Base-by-base conservation (phyloP, 2,329 filamentous ascomycete genomes). In the Sporothrix globosa region DNA sequence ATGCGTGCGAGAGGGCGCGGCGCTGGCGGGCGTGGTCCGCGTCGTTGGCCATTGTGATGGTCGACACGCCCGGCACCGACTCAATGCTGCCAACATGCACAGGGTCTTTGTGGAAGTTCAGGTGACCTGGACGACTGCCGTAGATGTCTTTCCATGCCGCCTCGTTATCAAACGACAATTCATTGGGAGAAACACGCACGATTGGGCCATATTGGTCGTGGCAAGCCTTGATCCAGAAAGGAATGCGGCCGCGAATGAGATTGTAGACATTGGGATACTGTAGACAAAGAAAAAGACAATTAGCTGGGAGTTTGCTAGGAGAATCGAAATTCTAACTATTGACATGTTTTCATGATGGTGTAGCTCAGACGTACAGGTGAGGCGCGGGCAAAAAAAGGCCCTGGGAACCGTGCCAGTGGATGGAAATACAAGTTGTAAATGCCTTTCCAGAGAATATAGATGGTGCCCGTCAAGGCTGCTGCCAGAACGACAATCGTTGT, bases 131-230 rank as follows among this genome's bases (percentile, higher is more conserved):
- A 11, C 68, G 67, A 60, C 67, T 67, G 27, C 79, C 78, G 69
- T 81, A 81, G 61, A 83, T 82, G 56, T 83, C 80, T 69, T 79
- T 77, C 78, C 79, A 83, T 14, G 75, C 74, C 1, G 75, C 70
- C 4, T 76, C 74, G 27, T 74, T 72, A 65, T 75, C 78, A 74
- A 80, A 83, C 9, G 79, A 79, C 13, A 83, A 76, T 68, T 82
- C 79, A 48, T 80, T 76, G 2, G 81, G 81, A 3, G 77, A 75
- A 34, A 81, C 71, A 5, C 82, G 79, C 14, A 83, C 81, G 2
- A 83, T 76, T 2, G 76, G 75, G 19, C 82, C 82, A 69, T 81
- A 81, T 52, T 76, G 73, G 19, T 77, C 72, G 72, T 81, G 79
- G 21, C 79, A 73, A 1, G 71, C 66, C 41, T 72, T 69, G 39